Base-by-base conservation (phyloP, 306 rosid species). In the Medicago arabica region DNA sequence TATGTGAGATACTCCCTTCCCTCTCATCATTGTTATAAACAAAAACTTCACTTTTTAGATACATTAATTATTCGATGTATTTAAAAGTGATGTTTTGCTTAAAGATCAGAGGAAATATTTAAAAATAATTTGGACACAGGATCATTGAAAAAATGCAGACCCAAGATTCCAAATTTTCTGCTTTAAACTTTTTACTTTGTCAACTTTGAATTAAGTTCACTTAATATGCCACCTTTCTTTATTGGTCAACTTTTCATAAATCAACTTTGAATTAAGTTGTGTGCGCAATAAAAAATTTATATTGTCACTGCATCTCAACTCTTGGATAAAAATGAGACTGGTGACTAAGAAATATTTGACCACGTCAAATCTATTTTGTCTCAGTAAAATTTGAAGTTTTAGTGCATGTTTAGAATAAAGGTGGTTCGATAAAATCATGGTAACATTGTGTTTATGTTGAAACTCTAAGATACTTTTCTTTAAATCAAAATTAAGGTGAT, bases 161-260 rank as follows among this genome's bases (percentile, higher is more conserved):
- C 19, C 10, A 62, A 46, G 25, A 50, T 17, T 58, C 53, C 50
- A 34, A 63, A 64, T 50, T 18, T 16, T n/a, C 18, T 66, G 55
- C 65, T 54, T 51, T 51, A 14, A 19, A 74, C 28, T 14, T 50
- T 50, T 50, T 13, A 2, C 74, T 18, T 50, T 50, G 13, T 51
- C 10, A 65, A 21, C 43, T 39, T 31, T 51, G 39, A 62, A n/a
- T 62, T 47, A 63, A 13, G 54, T 51, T 50, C 63, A 63, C 51
- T 49, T 65, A 28, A 10, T 58, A 44, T 44, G 64, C 49, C 31
- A 75, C 7, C 18, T 49, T 40, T 66, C 54, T 14, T 14, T 4
- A 40, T 39, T 51, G 65, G 25, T 67, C 28, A 36, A 51, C 16
- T 43, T 67, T 76, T 9, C 1, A 50, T 6, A 15, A 54, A 54